These are phyloP conservation scores for Cryptococcus sp. DNA, from an alignment of 1,284 basidiomycete species.

Conservation along the genomic window DNA sequence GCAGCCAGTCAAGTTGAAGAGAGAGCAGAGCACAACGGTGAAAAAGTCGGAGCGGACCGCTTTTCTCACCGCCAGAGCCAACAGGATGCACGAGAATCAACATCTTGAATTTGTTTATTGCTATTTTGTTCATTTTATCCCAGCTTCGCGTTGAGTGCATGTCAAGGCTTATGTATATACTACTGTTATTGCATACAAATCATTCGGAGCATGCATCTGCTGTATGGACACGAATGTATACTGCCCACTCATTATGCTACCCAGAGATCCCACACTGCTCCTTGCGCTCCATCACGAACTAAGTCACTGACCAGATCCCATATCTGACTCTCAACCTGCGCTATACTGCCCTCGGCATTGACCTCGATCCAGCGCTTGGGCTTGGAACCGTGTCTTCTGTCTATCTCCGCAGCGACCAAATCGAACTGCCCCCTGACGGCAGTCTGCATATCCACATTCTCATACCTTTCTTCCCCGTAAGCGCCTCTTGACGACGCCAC, in stretches of 20 bases:
- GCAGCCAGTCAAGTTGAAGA: too few species aligned
- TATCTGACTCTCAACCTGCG: constrained; percentile 63
- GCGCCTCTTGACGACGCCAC: constrained; percentile 73
- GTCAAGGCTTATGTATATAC: neutral
- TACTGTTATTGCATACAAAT: neutral
- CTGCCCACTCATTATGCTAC: neutral
- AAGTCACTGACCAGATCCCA: constrained; percentile 60
- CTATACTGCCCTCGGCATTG: constrained; percentile 64
- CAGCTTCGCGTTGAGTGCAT: neutral
- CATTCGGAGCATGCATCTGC: too few species aligned
- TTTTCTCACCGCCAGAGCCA: too few species aligned
- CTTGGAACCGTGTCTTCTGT: constrained; percentile 34
- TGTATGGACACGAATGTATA: too few species aligned
- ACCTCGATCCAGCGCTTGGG: constrained; percentile 62
- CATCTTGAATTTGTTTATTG: too few species aligned
- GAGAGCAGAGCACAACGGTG: too few species aligned
- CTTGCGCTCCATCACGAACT: constrained; percentile 15
- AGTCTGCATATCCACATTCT: constrained; percentile 72
- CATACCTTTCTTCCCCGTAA: constrained; percentile 88
- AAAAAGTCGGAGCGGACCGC: too few species aligned
- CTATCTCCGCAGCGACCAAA: constrained; percentile 59
- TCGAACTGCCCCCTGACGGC: constrained; percentile 67
- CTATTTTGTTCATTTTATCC: constrained; percentile 5
- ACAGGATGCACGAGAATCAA: too few species aligned
- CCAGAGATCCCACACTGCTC: constrained; percentile 12